A percentile compares a stretch with the other conserved stretches of the same genome.
Conservation (phyloP, 1,284 basidiomycete genomes). For the Lentinula novae-zelandiae region DNA sequence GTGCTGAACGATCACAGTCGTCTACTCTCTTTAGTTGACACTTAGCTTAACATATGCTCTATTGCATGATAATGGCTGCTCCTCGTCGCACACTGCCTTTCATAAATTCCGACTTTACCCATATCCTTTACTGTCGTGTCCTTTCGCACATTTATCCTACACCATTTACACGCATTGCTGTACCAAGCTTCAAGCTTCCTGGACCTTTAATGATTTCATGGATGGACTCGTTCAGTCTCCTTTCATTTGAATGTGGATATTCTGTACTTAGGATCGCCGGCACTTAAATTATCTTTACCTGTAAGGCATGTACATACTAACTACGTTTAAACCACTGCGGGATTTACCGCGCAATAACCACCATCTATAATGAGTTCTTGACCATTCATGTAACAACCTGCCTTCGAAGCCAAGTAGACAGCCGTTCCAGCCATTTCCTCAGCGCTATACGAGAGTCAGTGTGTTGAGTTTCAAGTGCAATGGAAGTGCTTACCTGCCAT, state of each 20-base stretch:
- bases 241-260: not conserved
- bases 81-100: not conserved
- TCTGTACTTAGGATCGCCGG: not conserved
- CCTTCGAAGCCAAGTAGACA: conserved; percentile 67
- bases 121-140: not conserved
- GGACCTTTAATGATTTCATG: conserved; percentile 4
- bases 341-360: conserved; percentile 71
- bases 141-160: not conserved
- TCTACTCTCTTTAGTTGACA: not conserved
- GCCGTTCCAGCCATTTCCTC: conserved; percentile 73
- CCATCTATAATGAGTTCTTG: conserved; percentile 75
- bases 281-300: conserved; percentile 1
- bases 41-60: not conserved
- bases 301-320: not conserved
- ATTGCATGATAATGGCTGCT: conserved; percentile 1
- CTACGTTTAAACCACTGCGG: conserved; percentile 27
- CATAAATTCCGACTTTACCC: not conserved
- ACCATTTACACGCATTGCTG: not conserved
- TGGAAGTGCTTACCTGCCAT: conserved; percentile 54
- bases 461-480: not conserved
- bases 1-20: conserved; percentile 33
- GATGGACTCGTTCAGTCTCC: not conserved
- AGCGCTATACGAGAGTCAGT: conserved; percentile 40
- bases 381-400: conserved; percentile 70
- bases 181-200: not conserved